A percentile compares a stretch with the other conserved stretches of the same genome.
These are phyloP conservation scores for Chaetoscypha palmicola DNA, from an alignment of 2,329 filamentous ascomycete genomes.

Conservation along the genomic window DNA sequence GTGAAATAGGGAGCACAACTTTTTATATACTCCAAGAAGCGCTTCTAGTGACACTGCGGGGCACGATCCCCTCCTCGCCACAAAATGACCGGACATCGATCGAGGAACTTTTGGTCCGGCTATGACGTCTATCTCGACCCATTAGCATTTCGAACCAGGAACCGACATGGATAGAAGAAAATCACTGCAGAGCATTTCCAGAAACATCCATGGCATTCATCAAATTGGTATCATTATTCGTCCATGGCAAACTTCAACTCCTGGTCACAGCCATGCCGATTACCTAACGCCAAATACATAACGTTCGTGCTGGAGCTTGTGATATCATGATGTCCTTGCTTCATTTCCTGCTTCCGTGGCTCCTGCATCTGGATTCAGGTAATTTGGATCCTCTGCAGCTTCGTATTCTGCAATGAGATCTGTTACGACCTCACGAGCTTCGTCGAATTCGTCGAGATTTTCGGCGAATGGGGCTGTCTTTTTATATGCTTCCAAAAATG, in stretches of 20 bases:
- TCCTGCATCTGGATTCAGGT: conserved; percentile 58
- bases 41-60: too few species aligned
- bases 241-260: conserved; percentile 20
- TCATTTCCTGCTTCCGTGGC: conserved; percentile 24
- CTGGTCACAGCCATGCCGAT: not conserved
- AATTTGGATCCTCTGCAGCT: conserved; percentile 84
- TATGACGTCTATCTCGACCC: conserved; percentile 1
- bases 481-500: conserved; percentile 94
- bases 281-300: too few species aligned
- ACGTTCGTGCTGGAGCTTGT: too few species aligned
- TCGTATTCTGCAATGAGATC: conserved; percentile 94
- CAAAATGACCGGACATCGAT: not conserved
- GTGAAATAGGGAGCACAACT: too few species aligned
- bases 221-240: conserved; percentile 29
- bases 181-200: too few species aligned
- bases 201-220: too few species aligned
- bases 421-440: conserved; percentile 82
- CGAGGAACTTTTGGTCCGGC: conserved; percentile 1
- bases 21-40: too few species aligned
- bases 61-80: too few species aligned
- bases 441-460: conserved; percentile 89
- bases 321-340: too few species aligned
- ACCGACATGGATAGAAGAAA: too few species aligned
- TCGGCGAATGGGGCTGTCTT: conserved; percentile 91
- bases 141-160: too few species aligned